These are phyloP conservation scores for Neofusicoccum cordaticola DNA, from an alignment of 2,329 filamentous ascomycete species.

Conservation along the genomic window DNA sequence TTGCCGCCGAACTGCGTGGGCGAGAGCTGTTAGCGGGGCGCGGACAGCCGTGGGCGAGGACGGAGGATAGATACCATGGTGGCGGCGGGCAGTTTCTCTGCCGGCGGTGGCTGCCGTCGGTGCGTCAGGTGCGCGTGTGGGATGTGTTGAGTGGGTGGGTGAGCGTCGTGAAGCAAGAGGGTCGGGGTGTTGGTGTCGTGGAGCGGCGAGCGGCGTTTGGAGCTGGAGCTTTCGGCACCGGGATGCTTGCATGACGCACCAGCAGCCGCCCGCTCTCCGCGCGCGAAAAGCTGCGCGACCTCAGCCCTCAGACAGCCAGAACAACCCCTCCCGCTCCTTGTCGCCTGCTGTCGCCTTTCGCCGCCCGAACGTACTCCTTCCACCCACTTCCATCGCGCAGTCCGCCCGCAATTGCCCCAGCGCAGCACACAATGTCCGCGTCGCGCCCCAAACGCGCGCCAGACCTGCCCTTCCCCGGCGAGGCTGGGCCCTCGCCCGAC, in stretches of 20 bases:
- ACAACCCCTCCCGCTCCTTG: neutral
- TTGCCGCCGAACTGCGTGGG: conserved; percentile 38
- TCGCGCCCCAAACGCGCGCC: conserved; percentile 67
- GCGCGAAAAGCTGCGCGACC: conserved; percentile 10
- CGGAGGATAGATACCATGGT: conserved; percentile 32
- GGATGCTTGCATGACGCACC: conserved; percentile 2
- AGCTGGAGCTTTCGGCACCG: conserved; percentile 10
- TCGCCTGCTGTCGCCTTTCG: too few relatives aligned
- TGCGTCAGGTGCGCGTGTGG: neutral
- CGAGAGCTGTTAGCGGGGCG: conserved; percentile 22
- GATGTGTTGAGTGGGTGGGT: neutral
- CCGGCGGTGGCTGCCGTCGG: neutral
- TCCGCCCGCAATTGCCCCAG: neutral
- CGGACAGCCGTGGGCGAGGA: conserved; percentile 19
- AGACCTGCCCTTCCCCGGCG: conserved; percentile 59
- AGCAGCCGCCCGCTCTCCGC: neutral
- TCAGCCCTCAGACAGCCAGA: neutral
- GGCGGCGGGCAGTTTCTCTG: neutral
- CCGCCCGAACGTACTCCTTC: neutral
- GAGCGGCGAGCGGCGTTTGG: neutral
- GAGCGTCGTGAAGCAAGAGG: neutral
- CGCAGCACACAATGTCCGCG: conserved; percentile 34
- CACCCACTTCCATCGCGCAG: neutral
- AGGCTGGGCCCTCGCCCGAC: conserved; percentile 40
- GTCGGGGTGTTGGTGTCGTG: neutral